Conservation (phyloP, 208 protist genomes). For the Acanthamoeba triangularis region DNA sequence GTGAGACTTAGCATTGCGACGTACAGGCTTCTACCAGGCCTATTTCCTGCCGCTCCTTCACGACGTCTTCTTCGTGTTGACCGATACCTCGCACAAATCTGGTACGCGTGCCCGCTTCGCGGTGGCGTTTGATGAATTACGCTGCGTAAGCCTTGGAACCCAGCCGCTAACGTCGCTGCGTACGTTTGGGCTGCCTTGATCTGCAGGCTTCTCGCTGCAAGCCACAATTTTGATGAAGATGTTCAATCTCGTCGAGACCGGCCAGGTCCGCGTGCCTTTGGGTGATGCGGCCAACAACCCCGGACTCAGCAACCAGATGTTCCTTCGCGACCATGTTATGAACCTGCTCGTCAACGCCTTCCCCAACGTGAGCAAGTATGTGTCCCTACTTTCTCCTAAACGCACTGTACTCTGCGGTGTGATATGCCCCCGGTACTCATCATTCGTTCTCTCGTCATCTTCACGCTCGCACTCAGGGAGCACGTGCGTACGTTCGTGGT, state of each 20-base stretch:
- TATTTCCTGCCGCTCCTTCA: slow-evolving; percentile 92
- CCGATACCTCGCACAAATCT: slow-evolving; percentile 93
- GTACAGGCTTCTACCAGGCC: slow-evolving; percentile 91
- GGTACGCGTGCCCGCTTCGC: too few relatives aligned
- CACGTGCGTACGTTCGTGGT: slow-evolving; percentile 84
- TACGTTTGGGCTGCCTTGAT: too few relatives aligned
- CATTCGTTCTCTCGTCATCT: too few relatives aligned
- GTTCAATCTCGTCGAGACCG: slow-evolving; percentile 89
- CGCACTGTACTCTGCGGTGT: too few relatives aligned
- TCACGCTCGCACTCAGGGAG: too few relatives aligned
- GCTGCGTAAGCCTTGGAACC: too few relatives aligned
- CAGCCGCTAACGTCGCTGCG: too few relatives aligned
- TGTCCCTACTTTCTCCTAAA: slow-evolving; percentile 26
- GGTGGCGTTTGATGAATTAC: too few relatives aligned
- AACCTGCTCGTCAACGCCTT: slow-evolving; percentile 88
- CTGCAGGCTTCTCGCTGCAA: slow-evolving; percentile 89
- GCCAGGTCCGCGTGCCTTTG: slow-evolving; percentile 87
- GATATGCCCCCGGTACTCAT: too few relatives aligned
- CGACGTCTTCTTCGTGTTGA: slow-evolving; percentile 93
- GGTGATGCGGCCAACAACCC: slow-evolving; percentile 39
- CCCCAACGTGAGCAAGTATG: slow-evolving; percentile 87
- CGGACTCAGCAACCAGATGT: slow-evolving; percentile 85
- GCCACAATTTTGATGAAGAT: slow-evolving; percentile 86
- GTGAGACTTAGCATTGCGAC: too few relatives aligned
- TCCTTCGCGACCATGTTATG: slow-evolving; percentile 85